These are phyloP conservation scores for Phytophthora kernoviae DNA, from an alignment of 352 stramenopile species.

Conservation along the genomic window DNA sequence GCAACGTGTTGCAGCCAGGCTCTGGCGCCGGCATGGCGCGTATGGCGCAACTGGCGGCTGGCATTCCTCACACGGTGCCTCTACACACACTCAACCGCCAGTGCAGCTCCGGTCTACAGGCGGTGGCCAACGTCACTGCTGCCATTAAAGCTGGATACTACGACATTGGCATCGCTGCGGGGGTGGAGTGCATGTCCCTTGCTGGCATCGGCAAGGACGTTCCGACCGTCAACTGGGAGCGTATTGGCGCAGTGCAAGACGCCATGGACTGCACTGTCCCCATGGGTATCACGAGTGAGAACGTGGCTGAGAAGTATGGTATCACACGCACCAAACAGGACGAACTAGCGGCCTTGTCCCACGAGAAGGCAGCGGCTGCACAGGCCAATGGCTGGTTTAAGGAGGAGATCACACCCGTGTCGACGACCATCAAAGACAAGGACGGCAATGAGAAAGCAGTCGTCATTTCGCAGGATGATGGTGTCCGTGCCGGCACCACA, in stretches of 20 bases:
- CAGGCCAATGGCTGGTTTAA: constrained; percentile 86
- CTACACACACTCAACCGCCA: constrained; percentile 86
- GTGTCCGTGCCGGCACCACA: constrained; percentile 70
- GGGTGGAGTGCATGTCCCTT: constrained; percentile 89
- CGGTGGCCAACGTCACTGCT: constrained; percentile 73
- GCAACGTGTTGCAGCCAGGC: constrained; percentile 87
- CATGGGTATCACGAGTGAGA: constrained; percentile 90
- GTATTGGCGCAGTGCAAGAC: constrained; percentile 54
- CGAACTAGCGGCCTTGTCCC: constrained; percentile 71
- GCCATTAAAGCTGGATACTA: constrained; percentile 86
- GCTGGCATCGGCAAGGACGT: constrained; percentile 52
- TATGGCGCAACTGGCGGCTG: constrained; percentile 78
- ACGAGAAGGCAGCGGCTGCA: constrained; percentile 74
- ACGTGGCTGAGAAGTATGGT: constrained; percentile 80
- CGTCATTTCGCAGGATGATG: constrained; percentile 80
- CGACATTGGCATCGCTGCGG: constrained; percentile 87
- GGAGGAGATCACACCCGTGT: constrained; percentile 90
- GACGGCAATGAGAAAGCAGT: constrained; percentile 80
- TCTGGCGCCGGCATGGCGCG: constrained; percentile 78
- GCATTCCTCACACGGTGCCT: constrained; percentile 80
- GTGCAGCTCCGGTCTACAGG: constrained; percentile 88
- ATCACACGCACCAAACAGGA: constrained; percentile 83
- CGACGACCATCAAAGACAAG: constrained; percentile 71
- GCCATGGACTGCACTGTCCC: constrained; percentile 85
- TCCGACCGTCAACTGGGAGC: constrained; percentile 68